Evolutionary conservation across 148 eudicot genomes (phyloP).

Genomic region (Rhododendron simsii): DNA sequence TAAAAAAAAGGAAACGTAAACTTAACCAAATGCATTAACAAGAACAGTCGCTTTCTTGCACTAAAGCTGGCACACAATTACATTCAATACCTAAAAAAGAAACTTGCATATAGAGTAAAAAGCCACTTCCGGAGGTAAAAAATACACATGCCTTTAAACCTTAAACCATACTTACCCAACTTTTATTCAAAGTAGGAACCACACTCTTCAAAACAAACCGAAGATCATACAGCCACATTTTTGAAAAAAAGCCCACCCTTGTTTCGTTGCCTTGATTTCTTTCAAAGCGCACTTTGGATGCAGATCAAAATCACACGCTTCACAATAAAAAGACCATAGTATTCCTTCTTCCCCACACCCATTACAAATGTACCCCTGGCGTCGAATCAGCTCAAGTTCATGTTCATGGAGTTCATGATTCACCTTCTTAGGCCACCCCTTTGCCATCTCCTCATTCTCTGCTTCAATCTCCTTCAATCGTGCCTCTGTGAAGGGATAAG

Average conservation of each 20-base stretch:
- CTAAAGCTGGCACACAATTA: not conserved
- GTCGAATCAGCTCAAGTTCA: conserved; percentile 10
- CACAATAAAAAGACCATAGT: conserved; percentile 10
- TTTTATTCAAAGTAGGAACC: not conserved
- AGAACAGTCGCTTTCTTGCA: not conserved
- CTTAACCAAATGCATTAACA: not conserved
- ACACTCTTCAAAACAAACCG: not conserved
- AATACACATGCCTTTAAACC: not conserved
- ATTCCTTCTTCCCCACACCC: conserved; percentile 15
- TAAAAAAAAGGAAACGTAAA: not conserved
- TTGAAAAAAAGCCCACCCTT: conserved; percentile 36
- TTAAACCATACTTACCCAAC: not conserved
- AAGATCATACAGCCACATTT: not conserved
- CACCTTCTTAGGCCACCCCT: conserved; percentile 24
- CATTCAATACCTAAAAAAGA: not conserved
- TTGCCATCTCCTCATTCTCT: conserved; percentile 29
- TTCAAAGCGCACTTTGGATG: conserved; percentile 11
- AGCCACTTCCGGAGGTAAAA: not conserved
- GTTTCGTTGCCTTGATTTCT: not conserved
- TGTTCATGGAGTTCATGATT: conserved; percentile 31
- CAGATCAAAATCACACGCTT: conserved; percentile 17
- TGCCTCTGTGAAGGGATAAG: conserved; percentile 55
- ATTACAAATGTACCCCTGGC: conserved; percentile 1
- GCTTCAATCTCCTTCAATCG: conserved; percentile 29
- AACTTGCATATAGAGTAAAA: not conserved